Evolutionary conservation across 176 grass and related monocot species (phyloP).

Genomic region (Bonia amplexicaulis): DNA sequence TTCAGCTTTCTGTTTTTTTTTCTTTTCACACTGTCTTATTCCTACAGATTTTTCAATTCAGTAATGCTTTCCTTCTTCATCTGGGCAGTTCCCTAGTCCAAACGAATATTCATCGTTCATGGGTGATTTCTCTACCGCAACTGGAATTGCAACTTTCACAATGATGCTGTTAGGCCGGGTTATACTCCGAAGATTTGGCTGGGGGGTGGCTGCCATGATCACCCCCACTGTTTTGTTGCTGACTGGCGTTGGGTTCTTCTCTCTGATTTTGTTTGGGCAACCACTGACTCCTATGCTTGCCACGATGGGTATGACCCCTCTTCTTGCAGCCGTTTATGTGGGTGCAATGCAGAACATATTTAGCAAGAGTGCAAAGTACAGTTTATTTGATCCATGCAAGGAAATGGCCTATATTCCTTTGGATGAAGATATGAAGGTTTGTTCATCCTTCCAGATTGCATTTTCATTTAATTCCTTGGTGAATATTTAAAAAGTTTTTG

Average conservation of each 20-base stretch:
- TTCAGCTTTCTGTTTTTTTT: neutral
- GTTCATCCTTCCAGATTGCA: neutral
- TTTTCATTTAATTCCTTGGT: neutral
- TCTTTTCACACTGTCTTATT: neutral
- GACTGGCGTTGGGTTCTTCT: slow-evolving; percentile 82
- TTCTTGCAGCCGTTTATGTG: slow-evolving; percentile 83
- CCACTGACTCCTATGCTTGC: slow-evolving; percentile 64
- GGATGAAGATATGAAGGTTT: slow-evolving; percentile 92
- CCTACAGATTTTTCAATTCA: neutral
- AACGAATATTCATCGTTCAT: slow-evolving; percentile 91
- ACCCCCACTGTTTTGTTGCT: slow-evolving; percentile 76
- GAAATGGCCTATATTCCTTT: slow-evolving; percentile 96
- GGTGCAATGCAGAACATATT: slow-evolving; percentile 90
- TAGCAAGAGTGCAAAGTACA: slow-evolving; percentile 94
- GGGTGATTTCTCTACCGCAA: slow-evolving; percentile 87
- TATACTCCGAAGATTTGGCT: slow-evolving; percentile 72
- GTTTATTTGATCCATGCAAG: slow-evolving; percentile 93
- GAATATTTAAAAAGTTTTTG: neutral
- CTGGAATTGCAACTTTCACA: slow-evolving; percentile 78
- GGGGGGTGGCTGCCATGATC: slow-evolving; percentile 81
- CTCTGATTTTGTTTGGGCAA: slow-evolving; percentile 67
- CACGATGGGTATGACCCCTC: slow-evolving; percentile 64
- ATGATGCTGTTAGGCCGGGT: slow-evolving; percentile 77
- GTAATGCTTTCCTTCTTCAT: slow-evolving; percentile 9
- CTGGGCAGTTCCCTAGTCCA: slow-evolving; percentile 74